Percentiles rank a stretch among this genome's conserved stretches.
Conservation (phyloP, 129 eudicot species). For the Tanacetum coccineum region DNA sequence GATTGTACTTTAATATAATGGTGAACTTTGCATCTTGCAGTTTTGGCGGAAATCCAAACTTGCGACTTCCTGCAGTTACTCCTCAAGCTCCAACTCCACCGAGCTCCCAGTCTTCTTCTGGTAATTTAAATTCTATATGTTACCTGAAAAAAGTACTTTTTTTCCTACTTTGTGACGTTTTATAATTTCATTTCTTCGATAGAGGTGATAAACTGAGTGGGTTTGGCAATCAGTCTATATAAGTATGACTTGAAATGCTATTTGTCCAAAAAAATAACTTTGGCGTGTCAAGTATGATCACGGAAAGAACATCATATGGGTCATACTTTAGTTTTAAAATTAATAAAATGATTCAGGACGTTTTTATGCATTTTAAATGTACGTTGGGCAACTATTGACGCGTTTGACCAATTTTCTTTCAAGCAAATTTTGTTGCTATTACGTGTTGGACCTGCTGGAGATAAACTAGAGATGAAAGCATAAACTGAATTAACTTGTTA, state of each 20-base stretch:
- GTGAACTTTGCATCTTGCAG: slow-evolving; percentile 38
- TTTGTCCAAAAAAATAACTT: neutral
- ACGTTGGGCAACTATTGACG: no score
- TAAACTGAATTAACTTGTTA: neutral
- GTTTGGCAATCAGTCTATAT: neutral
- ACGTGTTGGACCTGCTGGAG: no score
- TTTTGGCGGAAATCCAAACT: slow-evolving; percentile 49
- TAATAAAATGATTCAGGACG: no score
- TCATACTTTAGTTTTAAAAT: no score
- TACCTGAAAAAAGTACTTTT: neutral
- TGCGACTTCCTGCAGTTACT: slow-evolving; percentile 45
- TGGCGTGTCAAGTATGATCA: neutral
- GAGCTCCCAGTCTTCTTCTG: slow-evolving; percentile 44
- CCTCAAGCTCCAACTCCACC: slow-evolving; percentile 75
- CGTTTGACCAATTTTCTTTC: no score
- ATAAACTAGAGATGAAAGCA: no score
- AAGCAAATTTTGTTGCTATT: no score
- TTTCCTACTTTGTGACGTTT: no score
- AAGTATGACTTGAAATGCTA: neutral
- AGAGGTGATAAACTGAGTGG: neutral
- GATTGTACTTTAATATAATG: slow-evolving; percentile 12
- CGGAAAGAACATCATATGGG: no score
- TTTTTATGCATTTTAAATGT: no score
- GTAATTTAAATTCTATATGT: slow-evolving; percentile 28
- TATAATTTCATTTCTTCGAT: neutral